A percentile compares a stretch with the other conserved stretches of the same genome.
These are phyloP conservation scores for Biancaea sappan DNA, from an alignment of 306 rosid genomes.

Conservation along the genomic window DNA sequence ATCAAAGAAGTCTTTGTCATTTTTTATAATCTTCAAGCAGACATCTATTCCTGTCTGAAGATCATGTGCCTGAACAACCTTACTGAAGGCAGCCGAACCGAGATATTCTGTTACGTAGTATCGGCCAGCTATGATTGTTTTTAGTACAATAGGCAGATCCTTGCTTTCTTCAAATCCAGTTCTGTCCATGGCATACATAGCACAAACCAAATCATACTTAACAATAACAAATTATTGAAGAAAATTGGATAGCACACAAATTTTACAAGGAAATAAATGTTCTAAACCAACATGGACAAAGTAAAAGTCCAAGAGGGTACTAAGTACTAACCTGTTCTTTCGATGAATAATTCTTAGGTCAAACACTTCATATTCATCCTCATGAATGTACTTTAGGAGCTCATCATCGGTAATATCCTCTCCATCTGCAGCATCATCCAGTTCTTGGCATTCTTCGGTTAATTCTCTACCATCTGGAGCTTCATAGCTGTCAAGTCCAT, in stretches of 20 bases:
- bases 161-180: slow-evolving; percentile 98
- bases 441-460: slow-evolving; percentile 45
- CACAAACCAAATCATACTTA: slow-evolving; percentile 39
- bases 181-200: slow-evolving; percentile 59
- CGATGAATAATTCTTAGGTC: slow-evolving; percentile 88
- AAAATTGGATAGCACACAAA: slow-evolving; percentile 5
- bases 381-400: slow-evolving; percentile 46
- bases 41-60: slow-evolving; percentile 81
- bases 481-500: slow-evolving; percentile 38
- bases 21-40: slow-evolving; percentile 97
- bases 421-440: slow-evolving; percentile 46
- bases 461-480: slow-evolving; percentile 37
- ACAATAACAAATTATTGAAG: slow-evolving; percentile 5
- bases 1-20: slow-evolving; percentile 95
- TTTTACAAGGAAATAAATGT: slow-evolving; percentile 12
- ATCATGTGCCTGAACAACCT: slow-evolving; percentile 95
- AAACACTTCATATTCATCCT: slow-evolving; percentile 81
- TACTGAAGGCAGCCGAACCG: slow-evolving; percentile 98
- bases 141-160: slow-evolving; percentile 87
- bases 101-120: slow-evolving; percentile 85
- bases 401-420: slow-evolving; percentile 63
- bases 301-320: too few relatives aligned
- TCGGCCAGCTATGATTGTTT: slow-evolving; percentile 82
- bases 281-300: slow-evolving; percentile 24
- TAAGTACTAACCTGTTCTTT: slow-evolving; percentile 92